Evolutionary conservation across 768 basidiomycete genomes (phyloP).

Genomic region (Lactifluus volemus): DNA sequence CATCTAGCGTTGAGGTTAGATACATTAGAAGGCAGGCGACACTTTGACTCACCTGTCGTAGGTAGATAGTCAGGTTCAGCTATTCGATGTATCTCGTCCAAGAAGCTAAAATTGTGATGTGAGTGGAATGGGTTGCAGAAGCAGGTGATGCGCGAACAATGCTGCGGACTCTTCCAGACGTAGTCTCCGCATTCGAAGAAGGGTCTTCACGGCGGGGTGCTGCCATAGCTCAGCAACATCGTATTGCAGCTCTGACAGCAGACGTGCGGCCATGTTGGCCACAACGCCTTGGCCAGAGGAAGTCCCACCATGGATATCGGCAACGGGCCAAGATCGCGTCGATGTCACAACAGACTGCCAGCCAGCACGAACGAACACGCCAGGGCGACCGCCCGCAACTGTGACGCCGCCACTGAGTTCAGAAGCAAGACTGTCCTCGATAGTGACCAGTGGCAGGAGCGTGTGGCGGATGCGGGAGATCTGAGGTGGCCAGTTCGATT

Average conservation of each 20-base stretch:
- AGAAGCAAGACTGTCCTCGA: constrained; percentile 59
- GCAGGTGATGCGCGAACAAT: constrained; percentile 44
- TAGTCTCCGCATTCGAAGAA: constrained; percentile 50
- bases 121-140: constrained; percentile 2
- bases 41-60: constrained; percentile 43
- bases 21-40: neutral
- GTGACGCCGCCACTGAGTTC: constrained; percentile 60
- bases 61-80: constrained; percentile 63
- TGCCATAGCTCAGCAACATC: constrained; percentile 61
- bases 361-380: constrained; percentile 60
- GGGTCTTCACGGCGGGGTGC: constrained; percentile 53
- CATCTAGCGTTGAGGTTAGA: constrained; percentile 36
- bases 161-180: constrained; percentile 67
- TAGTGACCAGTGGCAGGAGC: constrained; percentile 54
- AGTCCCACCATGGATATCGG: constrained; percentile 27
- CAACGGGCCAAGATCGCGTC: constrained; percentile 36
- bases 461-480: constrained; percentile 44
- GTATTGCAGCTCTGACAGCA: constrained; percentile 38
- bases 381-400: constrained; percentile 49
- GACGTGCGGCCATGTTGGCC: constrained; percentile 46
- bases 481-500: constrained; percentile 32
- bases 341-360: constrained; percentile 56
- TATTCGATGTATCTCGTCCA: constrained; percentile 57
- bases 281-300: constrained; percentile 29
- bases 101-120: constrained; percentile 41